Percentiles rank a stretch among this genome's conserved stretches.
Evolutionary conservation across 2,329 filamentous ascomycete species (phyloP).

Genomic region (Pseudofabraea citricarpa): DNA sequence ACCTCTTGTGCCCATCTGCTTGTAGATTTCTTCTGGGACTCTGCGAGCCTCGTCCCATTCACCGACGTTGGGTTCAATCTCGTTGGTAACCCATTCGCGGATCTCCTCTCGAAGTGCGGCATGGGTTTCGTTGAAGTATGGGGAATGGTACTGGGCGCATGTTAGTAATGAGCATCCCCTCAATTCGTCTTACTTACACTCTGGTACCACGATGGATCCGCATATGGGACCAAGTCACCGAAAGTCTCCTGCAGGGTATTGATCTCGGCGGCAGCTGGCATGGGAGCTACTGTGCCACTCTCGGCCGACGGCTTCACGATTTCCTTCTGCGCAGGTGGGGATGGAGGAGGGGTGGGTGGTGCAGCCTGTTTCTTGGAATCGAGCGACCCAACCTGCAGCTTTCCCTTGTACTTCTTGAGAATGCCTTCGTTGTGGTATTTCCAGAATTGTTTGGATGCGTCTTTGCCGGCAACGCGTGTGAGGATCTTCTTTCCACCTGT

Average conservation of each 20-base stretch:
- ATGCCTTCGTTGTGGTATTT: conserved; percentile 30
- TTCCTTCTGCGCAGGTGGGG: conserved; percentile 39
- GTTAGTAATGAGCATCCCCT: conserved; percentile 1
- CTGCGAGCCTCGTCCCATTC: conserved; percentile 97
- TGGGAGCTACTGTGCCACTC: conserved; percentile 45
- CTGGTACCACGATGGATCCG: conserved; percentile 93
- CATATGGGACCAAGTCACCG: conserved; percentile 84
- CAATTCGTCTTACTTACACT: conserved; percentile 53
- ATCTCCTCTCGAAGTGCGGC: conserved; percentile 86
- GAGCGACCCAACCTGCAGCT: conserved; percentile 80
- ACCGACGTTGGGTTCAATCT: conserved; percentile 84
- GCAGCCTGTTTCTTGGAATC: conserved; percentile 72
- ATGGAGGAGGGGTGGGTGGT: conserved; percentile 44
- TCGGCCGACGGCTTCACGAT: conserved; percentile 54
- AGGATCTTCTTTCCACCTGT: conserved; percentile 33
- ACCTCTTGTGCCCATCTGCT: conserved; percentile 87
- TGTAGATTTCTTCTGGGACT: conserved; percentile 86
- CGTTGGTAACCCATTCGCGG: conserved; percentile 83
- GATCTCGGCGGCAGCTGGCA: conserved; percentile 47
- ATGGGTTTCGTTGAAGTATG: conserved; percentile 94
- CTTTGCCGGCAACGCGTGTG: conserved; percentile 29
- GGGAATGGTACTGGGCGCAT: conserved; percentile 73
- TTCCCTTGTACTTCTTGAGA: conserved; percentile 68
- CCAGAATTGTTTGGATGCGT: conserved; percentile 29
- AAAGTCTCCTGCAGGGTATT: conserved; percentile 74